These are phyloP conservation scores for Diplocarpon rosae DNA, from an alignment of 2,329 filamentous ascomycete genomes.

Conservation along the genomic window DNA sequence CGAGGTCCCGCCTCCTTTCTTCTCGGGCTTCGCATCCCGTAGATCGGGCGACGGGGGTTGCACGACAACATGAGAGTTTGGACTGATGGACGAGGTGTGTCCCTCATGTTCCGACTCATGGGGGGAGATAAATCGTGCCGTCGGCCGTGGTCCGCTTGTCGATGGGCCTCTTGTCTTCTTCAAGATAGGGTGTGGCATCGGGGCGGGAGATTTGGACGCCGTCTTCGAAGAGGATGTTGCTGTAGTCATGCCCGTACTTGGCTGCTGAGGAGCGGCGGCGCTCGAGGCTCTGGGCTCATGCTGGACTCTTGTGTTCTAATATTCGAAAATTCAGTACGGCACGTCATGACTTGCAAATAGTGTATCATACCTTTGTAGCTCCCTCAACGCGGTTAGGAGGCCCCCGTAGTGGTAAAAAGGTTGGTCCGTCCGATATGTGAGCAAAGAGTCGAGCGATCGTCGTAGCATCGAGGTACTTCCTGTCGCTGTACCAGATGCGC, in stretches of 20 bases:
- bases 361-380: conserved; percentile 31
- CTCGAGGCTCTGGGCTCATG: conserved; percentile 18
- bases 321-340: conserved; percentile 19
- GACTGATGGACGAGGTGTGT: conserved; percentile 33
- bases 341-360: conserved; percentile 1
- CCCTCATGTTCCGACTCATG: conserved; percentile 35
- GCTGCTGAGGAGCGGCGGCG: conserved; percentile 13
- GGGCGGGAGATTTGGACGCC: conserved; percentile 29
- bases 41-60: conserved; percentile 16
- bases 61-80: conserved; percentile 25
- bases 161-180: conserved; percentile 48
- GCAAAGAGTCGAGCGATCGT: conserved; percentile 45
- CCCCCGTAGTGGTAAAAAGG: conserved; percentile 43
- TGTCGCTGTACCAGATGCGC: conserved; percentile 48
- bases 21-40: conserved; percentile 15
- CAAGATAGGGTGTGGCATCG: conserved; percentile 41
- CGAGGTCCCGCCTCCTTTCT: conserved; percentile 9
- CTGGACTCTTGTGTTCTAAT: conserved; percentile 15
- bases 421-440: conserved; percentile 46
- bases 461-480: conserved; percentile 37
- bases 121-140: conserved; percentile 48
- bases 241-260: conserved; percentile 7
- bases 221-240: conserved; percentile 9
- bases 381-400: conserved; percentile 43
- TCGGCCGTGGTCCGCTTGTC: conserved; percentile 42